A percentile compares a stretch with the other conserved stretches of the same genome.
These are phyloP conservation scores for Kwoniella europaea DNA, from an alignment of 768 basidiomycete genomes.

Conservation along the genomic window DNA sequence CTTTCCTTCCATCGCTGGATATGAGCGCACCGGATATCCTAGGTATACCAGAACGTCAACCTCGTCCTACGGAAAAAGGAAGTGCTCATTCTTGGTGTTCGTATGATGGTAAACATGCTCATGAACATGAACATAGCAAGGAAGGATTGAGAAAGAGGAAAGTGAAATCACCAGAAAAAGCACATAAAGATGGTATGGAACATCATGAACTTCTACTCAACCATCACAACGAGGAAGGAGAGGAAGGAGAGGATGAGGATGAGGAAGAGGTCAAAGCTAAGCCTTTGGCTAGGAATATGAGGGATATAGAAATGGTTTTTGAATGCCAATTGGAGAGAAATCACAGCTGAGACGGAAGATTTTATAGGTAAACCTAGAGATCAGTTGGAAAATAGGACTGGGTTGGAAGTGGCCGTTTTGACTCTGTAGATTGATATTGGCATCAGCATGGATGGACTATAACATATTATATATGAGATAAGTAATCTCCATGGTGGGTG, in stretches of 20 bases:
- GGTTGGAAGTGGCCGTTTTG: conserved; percentile 47
- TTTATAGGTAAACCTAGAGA: conserved; percentile 36
- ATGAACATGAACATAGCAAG: conserved; percentile 4
- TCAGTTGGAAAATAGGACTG: conserved; percentile 50
- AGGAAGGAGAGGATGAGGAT: conserved; percentile 7
- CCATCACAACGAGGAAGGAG: neutral
- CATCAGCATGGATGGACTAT: no score
- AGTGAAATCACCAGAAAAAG: neutral
- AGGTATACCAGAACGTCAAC: conserved; percentile 32
- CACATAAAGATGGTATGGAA: conserved; percentile 1
- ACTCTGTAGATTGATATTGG: neutral
- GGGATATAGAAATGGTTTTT: conserved; percentile 43
- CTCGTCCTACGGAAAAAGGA: conserved; percentile 31
- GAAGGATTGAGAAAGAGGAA: conserved; percentile 4
- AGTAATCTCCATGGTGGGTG: no score
- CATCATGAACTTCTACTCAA: conserved; percentile 6
- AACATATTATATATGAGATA: no score
- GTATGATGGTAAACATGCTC: conserved; percentile 21
- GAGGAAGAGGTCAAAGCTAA: conserved; percentile 10
- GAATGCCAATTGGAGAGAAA: conserved; percentile 45
- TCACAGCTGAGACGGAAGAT: conserved; percentile 33
- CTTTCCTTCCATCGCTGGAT: conserved; percentile 70
- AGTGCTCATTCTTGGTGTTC: conserved; percentile 29
- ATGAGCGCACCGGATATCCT: conserved; percentile 67
- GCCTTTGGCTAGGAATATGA: conserved; percentile 31